These are phyloP conservation scores for Colletotrichum sansevieriae DNA, from an alignment of 2,329 filamentous ascomycete species.

Conservation along the genomic window DNA sequence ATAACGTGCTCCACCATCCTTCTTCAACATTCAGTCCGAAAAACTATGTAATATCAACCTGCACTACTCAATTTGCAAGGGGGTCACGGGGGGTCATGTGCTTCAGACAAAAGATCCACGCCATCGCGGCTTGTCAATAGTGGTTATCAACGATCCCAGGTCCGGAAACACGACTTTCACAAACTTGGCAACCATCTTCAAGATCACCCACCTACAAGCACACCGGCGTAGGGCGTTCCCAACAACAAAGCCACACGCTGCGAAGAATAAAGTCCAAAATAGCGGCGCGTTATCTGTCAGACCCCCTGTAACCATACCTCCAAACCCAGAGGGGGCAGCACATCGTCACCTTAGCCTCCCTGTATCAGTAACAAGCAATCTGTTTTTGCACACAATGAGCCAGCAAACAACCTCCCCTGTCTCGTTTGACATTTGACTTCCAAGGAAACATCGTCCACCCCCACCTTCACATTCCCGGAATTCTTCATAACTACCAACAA, in stretches of 20 bases:
- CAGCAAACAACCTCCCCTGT: constrained; percentile 18
- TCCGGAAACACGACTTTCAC: constrained; percentile 1
- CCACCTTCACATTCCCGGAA: neutral
- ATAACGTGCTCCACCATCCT: constrained; percentile 3
- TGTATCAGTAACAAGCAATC: neutral
- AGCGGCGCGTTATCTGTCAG: neutral
- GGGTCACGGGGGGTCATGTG: neutral
- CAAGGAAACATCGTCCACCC: neutral
- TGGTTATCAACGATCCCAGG: neutral
- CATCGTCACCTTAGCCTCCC: constrained; percentile 10
- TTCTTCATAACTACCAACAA: constrained; percentile 10
- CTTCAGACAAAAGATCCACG: neutral
- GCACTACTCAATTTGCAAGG: neutral
- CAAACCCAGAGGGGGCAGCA: neutral
- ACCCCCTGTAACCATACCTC: constrained; percentile 8
- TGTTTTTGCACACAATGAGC: constrained; percentile 5
- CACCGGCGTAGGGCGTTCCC: neutral
- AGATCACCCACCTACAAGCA: no score
- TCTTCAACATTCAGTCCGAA: neutral
- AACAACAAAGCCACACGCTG: constrained; percentile 12
- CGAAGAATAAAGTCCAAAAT: constrained; percentile 4
- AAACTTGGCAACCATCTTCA: constrained; percentile 2
- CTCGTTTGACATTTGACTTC: neutral
- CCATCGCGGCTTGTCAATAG: neutral
- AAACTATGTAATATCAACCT: constrained; percentile 6